Evolutionary conservation across 202 grass and related monocot genomes (phyloP).

Genomic region (Schoenoplectus tabernaemontani): DNA sequence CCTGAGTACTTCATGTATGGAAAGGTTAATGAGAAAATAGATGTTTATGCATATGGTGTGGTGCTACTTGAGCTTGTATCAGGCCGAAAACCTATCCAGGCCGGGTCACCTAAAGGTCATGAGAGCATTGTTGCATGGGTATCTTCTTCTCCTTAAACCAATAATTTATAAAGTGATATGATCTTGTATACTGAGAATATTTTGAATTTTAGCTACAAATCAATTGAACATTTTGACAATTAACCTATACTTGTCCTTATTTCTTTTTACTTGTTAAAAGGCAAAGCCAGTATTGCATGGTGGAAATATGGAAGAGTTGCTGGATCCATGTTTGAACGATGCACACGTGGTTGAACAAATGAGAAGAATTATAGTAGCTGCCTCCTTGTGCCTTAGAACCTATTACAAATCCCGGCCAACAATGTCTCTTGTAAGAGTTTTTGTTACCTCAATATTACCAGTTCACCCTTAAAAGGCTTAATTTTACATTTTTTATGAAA

Average conservation of each 20-base stretch:
- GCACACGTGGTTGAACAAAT: slow-evolving; percentile 58
- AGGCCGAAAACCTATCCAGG: slow-evolving; percentile 77
- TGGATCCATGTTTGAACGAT: slow-evolving; percentile 54
- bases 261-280: slow-evolving; percentile 33
- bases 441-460: neutral
- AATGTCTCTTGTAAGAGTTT: slow-evolving; percentile 53
- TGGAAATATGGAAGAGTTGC: slow-evolving; percentile 51
- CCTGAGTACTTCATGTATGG: slow-evolving; percentile 86
- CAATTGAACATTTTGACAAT: neutral
- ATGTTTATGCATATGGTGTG: slow-evolving; percentile 90
- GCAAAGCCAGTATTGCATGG: slow-evolving; percentile 65
- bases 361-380: slow-evolving; percentile 56
- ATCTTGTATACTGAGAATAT: neutral
- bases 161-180: neutral
- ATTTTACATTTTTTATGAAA: too few species aligned
- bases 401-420: slow-evolving; percentile 47
- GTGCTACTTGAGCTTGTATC: slow-evolving; percentile 90
- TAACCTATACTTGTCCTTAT: neutral
- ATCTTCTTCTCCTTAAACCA: slow-evolving; percentile 18
- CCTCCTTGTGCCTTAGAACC: slow-evolving; percentile 64
- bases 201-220: neutral
- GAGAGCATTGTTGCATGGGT: slow-evolving; percentile 96
- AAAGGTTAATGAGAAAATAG: slow-evolving; percentile 84
- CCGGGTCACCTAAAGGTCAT: slow-evolving; percentile 50
- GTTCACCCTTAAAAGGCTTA: neutral